Evolutionary conservation across 768 basidiomycete species (phyloP), one percentile per base, ranked within the genome.

Genomic region (Xanthoconium purpureum): DNA sequence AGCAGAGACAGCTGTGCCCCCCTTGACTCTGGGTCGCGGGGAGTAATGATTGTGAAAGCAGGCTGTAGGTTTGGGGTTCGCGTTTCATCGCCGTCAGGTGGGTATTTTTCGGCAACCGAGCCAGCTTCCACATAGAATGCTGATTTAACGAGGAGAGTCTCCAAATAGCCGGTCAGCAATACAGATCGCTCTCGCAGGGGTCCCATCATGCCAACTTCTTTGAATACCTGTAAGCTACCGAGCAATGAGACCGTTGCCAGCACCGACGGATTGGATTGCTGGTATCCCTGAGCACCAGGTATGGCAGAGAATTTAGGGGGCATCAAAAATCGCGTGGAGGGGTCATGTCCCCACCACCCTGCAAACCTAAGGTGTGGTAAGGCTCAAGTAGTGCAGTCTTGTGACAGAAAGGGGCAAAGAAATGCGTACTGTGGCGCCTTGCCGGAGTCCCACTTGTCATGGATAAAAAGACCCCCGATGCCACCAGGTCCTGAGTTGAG

Each of bases 291-390:
- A 1, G 97, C 97, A 52, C 97, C 97, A 18, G 79, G 80, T 59
- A 91, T 89, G 10, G 94, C 88, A 47, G 82, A 81, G 74, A 97
- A 99, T 49, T 67, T 77, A 13, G 87, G 77, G 29, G 89, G 87
- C 96, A 98, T 98, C 52, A 81, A 76, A 77, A 99, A 98, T 32
- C 97, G 87, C 38, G 94, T 95, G 51, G 76, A 67, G 30, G 86
- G 80, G 64, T 93, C 85, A 70, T 98, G 94, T 44, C 97, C 97
- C 96, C 96, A 99, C 97, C 97, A 99, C 44, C 97, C 97, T 39
- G 93, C 87, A 58, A 84, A 85, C 67, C 97, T 97, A 61, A 20
- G 30, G 46, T 50, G 66, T 42, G 38, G 47, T 60, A 62, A 62
- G 46, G 49, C 33, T 56, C 44, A 32, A 52, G 43, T 54, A 59